A percentile compares a stretch with the other conserved stretches of the same genome.
Conservation (phyloP, 495 filamentous ascomycete species). For the Tuber borchii region DNA sequence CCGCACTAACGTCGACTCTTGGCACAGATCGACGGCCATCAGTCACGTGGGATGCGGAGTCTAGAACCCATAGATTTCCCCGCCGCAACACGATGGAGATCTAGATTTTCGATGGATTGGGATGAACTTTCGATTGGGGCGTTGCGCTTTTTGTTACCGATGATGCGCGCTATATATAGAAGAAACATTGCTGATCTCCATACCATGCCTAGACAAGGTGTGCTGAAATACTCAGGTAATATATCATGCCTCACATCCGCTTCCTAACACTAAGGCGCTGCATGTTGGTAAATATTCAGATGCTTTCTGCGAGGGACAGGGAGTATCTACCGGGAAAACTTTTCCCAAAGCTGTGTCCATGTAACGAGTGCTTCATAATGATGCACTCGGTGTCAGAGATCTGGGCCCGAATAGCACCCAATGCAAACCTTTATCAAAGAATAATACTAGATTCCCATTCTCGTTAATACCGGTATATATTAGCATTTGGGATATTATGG, state of each 20-base stretch:
- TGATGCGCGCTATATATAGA: neutral
- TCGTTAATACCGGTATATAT: neutral
- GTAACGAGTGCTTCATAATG: neutral
- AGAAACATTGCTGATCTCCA: neutral
- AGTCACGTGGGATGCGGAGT: neutral
- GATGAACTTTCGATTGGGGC: neutral
- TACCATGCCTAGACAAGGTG: neutral
- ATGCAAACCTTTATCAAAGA: neutral
- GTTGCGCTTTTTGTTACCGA: neutral
- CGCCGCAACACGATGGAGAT: neutral
- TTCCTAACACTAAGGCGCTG: no score
- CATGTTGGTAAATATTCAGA: neutral
- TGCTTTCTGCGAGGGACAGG: neutral
- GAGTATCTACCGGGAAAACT: neutral
- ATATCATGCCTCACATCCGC: neutral
- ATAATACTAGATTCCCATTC: neutral
- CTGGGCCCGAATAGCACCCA: neutral
- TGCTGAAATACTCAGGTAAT: neutral
- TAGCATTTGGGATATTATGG: neutral
- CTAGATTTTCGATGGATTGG: neutral
- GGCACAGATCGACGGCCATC: neutral
- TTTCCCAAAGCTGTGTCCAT: neutral
- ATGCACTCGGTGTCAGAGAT: neutral
- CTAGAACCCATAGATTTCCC: neutral
- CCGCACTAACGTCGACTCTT: neutral